Conservation (phyloP, 2,329 filamentous ascomycete genomes). For the Sporothrix pallida region DNA sequence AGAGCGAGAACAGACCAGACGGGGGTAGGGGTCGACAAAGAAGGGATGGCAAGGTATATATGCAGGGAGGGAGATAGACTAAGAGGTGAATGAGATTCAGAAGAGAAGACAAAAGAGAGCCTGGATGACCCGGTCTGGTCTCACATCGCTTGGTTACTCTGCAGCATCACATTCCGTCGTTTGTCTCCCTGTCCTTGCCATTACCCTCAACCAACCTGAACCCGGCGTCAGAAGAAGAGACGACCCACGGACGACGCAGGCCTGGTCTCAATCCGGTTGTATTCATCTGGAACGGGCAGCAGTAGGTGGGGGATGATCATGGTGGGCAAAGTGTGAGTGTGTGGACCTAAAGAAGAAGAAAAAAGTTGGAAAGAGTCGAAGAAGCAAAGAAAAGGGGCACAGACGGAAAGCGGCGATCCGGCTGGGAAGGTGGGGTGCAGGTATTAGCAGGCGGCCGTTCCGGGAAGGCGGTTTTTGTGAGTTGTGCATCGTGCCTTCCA, state of each 20-base stretch:
- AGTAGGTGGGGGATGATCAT: neutral
- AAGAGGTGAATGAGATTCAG: neutral
- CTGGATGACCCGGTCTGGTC: neutral
- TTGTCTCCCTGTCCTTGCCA: neutral
- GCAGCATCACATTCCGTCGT: neutral
- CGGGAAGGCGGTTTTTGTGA: constrained; percentile 17
- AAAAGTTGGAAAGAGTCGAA: neutral
- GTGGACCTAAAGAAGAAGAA: neutral
- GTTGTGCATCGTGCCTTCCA: neutral
- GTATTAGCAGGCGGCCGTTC: neutral
- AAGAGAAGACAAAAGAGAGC: neutral
- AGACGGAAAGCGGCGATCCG: constrained; percentile 22
- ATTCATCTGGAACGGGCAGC: constrained; percentile 22
- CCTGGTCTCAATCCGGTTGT: constrained; percentile 28
- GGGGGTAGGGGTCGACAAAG: constrained; percentile 18
- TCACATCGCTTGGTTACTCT: neutral
- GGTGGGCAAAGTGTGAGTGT: neutral
- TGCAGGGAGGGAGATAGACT: neutral
- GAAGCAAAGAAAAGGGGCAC: neutral
- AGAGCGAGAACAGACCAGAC: constrained; percentile 12
- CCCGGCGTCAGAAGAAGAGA: constrained; percentile 25
- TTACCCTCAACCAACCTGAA: neutral
- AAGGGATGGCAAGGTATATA: constrained; percentile 11
- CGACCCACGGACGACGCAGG: constrained; percentile 20
- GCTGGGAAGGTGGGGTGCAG: constrained; percentile 5